These are phyloP conservation scores for Ottelia alismoides DNA, from an alignment of 106 monocot species.

Conservation along the genomic window DNA sequence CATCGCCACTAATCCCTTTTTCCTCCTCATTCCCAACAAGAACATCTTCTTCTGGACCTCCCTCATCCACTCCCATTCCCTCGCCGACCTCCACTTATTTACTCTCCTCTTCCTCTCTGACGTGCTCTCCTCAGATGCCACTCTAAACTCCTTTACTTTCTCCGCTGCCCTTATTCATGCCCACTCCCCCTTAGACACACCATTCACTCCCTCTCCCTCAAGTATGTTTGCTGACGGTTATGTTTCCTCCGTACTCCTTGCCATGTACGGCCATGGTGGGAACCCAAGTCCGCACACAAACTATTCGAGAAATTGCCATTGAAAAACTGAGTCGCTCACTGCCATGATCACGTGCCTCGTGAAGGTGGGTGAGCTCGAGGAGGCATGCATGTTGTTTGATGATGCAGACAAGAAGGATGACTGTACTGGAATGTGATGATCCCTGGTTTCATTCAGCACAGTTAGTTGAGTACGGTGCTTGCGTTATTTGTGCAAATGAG, in stretches of 20 bases:
- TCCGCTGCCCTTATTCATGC: slow-evolving; percentile 52
- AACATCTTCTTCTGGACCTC: slow-evolving; percentile 62
- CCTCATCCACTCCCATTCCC: slow-evolving; percentile 54
- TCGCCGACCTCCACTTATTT: slow-evolving; percentile 21
- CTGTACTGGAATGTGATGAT: slow-evolving; percentile 80
- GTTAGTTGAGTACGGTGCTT: slow-evolving; percentile 34
- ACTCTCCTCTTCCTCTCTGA: slow-evolving; percentile 45
- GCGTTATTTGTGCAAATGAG: slow-evolving; percentile 46
- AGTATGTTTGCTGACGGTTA: slow-evolving; percentile 30
- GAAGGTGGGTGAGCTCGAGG: slow-evolving; percentile 25
- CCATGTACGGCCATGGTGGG: slow-evolving; percentile 59
- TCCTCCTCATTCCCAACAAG: slow-evolving; percentile 35
- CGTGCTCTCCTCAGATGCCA: slow-evolving; percentile 28
- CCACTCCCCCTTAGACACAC: slow-evolving; percentile 19
- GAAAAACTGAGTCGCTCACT: slow-evolving; percentile 25
- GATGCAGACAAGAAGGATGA: slow-evolving; percentile 26
- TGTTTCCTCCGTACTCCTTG: slow-evolving; percentile 64
- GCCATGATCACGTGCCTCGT: slow-evolving; percentile 74
- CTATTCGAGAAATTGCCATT: slow-evolving; percentile 47
- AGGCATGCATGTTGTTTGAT: slow-evolving; percentile 56
- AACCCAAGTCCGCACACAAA: slow-evolving; percentile 30
- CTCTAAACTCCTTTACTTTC: slow-evolving; percentile 56
- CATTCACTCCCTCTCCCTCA: slow-evolving; percentile 49
- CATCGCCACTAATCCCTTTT: slow-evolving; percentile 41
- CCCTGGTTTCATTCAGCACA: slow-evolving; percentile 66